Conservation (phyloP, 1,284 basidiomycete species). For the Pholiota adiposa region DNA sequence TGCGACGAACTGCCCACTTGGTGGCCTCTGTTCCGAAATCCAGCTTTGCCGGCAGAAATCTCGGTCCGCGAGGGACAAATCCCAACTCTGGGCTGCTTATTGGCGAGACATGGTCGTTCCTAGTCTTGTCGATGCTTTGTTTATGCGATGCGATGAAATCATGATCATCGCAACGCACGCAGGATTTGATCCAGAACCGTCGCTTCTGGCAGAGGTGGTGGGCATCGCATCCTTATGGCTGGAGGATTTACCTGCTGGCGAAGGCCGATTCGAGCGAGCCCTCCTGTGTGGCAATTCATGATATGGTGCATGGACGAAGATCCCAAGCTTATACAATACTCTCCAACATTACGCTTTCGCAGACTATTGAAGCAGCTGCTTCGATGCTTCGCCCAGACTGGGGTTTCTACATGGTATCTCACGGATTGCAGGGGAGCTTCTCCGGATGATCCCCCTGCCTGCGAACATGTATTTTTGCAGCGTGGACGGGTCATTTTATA, state of each 20-base stretch:
- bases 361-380: neutral
- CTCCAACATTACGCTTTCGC: constrained; percentile 3
- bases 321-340: constrained; percentile 1
- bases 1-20: constrained; percentile 13
- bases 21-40: constrained; percentile 7
- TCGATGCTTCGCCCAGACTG: constrained; percentile 9
- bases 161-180: neutral
- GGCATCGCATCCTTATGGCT: neutral
- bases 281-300: constrained; percentile 5
- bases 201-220: neutral
- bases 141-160: neutral
- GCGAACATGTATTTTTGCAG: constrained; percentile 19
- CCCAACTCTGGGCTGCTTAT: neutral
- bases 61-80: neutral
- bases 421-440: constrained; percentile 28
- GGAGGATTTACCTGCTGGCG: neutral
- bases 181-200: neutral
- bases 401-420: constrained; percentile 10
- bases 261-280: neutral
- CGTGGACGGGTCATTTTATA: constrained; percentile 20
- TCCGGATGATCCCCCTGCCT: constrained; percentile 11
- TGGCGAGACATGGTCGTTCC: neutral
- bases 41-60: constrained; percentile 8
- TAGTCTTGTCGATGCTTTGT: neutral
- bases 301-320: neutral